Base-by-base conservation (phyloP, 495 filamentous ascomycete species). In the Podospora anserina region DNA sequence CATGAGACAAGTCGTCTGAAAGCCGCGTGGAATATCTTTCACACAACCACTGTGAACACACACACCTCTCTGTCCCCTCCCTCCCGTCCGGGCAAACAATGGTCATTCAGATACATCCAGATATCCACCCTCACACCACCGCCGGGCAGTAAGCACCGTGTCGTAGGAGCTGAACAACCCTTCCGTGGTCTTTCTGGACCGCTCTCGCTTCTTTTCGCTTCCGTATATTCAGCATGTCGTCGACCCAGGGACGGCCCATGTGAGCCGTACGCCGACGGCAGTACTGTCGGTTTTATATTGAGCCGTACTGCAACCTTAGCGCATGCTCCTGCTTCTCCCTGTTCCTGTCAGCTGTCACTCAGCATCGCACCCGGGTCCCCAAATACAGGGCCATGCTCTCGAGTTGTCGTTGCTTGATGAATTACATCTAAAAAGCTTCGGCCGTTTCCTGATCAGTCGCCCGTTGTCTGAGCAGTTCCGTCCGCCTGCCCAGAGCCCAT, bases 1-100 rank as follows among this genome's bases (percentile, higher is more conserved):
- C 59, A 62, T 26, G 69, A 61, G 65, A 54, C 66, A 56, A 27
- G 61, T 61, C 61, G 32, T 71, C 65, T 71, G 69, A 66, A 68
- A 71, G 66, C 69, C 23, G 44, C 26, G 56, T 66, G 57, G 66
- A 68, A 71, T 65, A 66, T 66, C 13, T 49, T 49, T 11, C 39
- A 49, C 39, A 49, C 65, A 66, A 64, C 63, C 30, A 66, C 56
- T 55, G 56, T 66, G 66, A 27, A 16, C 4, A 2, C 3, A 49
- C 39, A 49, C 39, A 49, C 9, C 15, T 49, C 6, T 49, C 39
- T 49, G 39, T 32, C 39, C 39, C 39, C 39, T 49, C 39, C 9
- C 39, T 49, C 9, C 9, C 5, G 39, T 49, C 39, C 6, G 2
- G 39, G 39, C 39, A 49, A 49, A 49, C 39, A 49, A 16, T 13